A percentile compares a stretch with the other conserved stretches of the same genome.
phyloP scores from a whole-genome alignment of 805 yeast genomes.

The Metschnikowia picachoensis region DNA sequence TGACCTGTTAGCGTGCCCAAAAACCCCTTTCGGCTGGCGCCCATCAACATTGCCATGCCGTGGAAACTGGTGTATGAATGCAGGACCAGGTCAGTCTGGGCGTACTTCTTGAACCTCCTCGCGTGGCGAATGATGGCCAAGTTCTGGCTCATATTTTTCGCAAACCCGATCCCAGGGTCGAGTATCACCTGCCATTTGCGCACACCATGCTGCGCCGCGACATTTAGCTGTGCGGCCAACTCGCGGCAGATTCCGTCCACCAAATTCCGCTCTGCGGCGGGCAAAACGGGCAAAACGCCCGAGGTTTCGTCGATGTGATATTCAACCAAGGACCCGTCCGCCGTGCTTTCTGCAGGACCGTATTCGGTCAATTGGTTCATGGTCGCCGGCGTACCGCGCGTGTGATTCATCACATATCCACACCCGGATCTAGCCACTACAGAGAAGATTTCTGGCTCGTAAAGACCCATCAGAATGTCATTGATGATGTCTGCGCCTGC shows the following conservation, averaged over 20 bases:
- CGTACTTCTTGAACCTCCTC: constrained; percentile 46
- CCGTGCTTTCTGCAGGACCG: constrained; percentile 21
- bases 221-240: constrained; percentile 48
- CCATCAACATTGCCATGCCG: constrained; percentile 68
- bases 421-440: constrained; percentile 69
- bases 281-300: constrained; percentile 12
- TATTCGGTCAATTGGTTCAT: constrained; percentile 65
- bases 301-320: constrained; percentile 20
- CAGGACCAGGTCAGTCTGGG: constrained; percentile 19
- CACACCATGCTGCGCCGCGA: constrained; percentile 62
- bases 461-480: constrained; percentile 79
- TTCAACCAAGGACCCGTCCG: constrained; percentile 35
- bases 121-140: constrained; percentile 56
- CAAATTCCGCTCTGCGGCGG: constrained; percentile 31
- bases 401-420: constrained; percentile 79
- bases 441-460: constrained; percentile 61
- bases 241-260: constrained; percentile 64
- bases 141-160: constrained; percentile 76
- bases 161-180: constrained; percentile 97
- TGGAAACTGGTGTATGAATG: constrained; percentile 40
- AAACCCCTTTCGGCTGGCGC: constrained; percentile 86
- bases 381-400: constrained; percentile 74
- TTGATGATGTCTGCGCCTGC: constrained; percentile 91
- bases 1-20: constrained; percentile 71
- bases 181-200: constrained; percentile 85